Percentiles rank a stretch among this genome's conserved stretches.
Conservation (phyloP, 805 yeast species). For the Debaryomyces hansenii region DNA sequence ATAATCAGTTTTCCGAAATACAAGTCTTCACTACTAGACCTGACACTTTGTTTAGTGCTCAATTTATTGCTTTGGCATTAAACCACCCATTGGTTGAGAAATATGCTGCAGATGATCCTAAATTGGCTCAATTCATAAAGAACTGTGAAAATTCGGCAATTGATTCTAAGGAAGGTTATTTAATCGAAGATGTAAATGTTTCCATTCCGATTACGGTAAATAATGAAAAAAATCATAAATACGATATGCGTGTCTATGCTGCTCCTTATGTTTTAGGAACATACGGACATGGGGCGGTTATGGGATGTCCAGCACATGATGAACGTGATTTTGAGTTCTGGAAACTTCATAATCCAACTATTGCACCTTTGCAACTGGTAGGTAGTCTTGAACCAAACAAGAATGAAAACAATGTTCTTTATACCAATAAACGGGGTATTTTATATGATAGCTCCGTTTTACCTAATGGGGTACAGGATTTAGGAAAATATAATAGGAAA, state of each 20-base stretch:
- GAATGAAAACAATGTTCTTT: slow-evolving; percentile 39
- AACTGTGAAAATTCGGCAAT: neutral
- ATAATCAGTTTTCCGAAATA: slow-evolving; percentile 24
- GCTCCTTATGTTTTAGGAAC: slow-evolving; percentile 87
- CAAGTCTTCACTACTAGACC: slow-evolving; percentile 83
- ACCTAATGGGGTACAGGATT: slow-evolving; percentile 21
- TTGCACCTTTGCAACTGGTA: slow-evolving; percentile 44
- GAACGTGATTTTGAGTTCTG: slow-evolving; percentile 81
- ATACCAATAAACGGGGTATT: slow-evolving; percentile 48
- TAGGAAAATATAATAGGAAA: slow-evolving; percentile 50
- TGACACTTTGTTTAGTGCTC: slow-evolving; percentile 82
- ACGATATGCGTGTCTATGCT: slow-evolving; percentile 69
- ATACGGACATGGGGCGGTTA: slow-evolving; percentile 92
- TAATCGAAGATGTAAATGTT: slow-evolving; percentile 44
- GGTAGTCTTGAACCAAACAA: slow-evolving; percentile 18
- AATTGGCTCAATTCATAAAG: slow-evolving; percentile 24
- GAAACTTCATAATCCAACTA: slow-evolving; percentile 55
- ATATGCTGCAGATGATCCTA: slow-evolving; percentile 34
- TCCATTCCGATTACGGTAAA: slow-evolving; percentile 58
- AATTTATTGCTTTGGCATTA: slow-evolving; percentile 75
- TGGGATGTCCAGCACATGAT: slow-evolving; percentile 98
- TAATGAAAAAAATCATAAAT: slow-evolving; percentile 13
- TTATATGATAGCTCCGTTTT: slow-evolving; percentile 27
- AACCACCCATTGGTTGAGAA: slow-evolving; percentile 62
- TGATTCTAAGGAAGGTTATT: slow-evolving; percentile 49